phyloP scores from a whole-genome alignment of 371 early-diverging fungal genomes.

The Chytridium lagenaria region DNA sequence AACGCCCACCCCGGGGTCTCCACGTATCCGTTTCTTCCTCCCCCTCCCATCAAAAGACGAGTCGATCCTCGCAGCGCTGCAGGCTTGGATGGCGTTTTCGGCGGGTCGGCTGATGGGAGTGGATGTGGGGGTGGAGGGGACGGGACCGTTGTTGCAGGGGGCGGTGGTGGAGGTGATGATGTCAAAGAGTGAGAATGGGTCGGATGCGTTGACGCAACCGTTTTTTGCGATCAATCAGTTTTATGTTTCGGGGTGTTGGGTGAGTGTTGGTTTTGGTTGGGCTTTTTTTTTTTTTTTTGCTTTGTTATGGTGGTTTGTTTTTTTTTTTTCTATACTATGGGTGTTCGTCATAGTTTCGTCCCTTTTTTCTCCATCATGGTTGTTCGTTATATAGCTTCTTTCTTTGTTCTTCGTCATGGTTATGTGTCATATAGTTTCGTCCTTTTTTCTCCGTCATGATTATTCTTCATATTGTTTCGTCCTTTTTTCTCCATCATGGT shows the following conservation, averaged over 20 bases:
- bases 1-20: not conserved
- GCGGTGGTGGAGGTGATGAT: not conserved
- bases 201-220: slow-evolving; percentile 11
- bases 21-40: not conserved
- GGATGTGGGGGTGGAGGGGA: not conserved
- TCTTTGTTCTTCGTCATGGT: not conserved
- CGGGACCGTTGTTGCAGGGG: slow-evolving; percentile 2
- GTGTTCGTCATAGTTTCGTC: no score
- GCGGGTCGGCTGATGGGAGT: not conserved
- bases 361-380: no score
- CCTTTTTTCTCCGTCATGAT: no score
- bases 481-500: no score
- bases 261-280: not conserved
- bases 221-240: not conserved
- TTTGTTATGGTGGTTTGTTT: no score
- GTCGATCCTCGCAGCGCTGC: not conserved
- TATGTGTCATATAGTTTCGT: no score
- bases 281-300: no score
- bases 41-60: not conserved
- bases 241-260: not conserved
- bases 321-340: no score
- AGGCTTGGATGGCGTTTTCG: not conserved
- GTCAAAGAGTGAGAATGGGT: not conserved
- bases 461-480: no score
- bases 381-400: not conserved